phyloP scores from a whole-genome alignment of 31 red algal genomes.

The Odonthalia washingtoniensis region DNA sequence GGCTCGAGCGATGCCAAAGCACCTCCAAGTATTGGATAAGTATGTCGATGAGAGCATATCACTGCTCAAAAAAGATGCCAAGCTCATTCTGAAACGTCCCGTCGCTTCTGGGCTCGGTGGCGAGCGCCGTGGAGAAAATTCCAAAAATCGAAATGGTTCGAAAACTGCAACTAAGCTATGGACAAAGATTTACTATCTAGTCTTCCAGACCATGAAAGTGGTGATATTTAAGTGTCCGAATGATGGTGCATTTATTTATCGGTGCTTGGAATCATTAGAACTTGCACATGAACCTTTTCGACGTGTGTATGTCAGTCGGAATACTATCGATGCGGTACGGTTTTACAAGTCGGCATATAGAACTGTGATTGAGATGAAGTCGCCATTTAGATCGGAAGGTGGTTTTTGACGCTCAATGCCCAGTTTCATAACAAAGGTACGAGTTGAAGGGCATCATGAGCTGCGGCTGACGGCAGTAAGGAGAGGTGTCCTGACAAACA shows the following conservation, averaged over 20 bases:
- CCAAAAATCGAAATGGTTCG: too few relatives aligned
- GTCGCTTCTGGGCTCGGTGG: constrained; percentile 73
- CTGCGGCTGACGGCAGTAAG: constrained; percentile 58
- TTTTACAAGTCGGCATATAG: too few relatives aligned
- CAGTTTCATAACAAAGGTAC: constrained; percentile 86
- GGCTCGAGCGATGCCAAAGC: constrained; percentile 63
- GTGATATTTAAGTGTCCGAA: constrained; percentile 69
- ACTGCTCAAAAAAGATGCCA: constrained; percentile 65
- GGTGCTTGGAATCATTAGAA: constrained; percentile 85
- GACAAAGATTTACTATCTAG: constrained; percentile 68
- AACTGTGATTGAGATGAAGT: too few relatives aligned
- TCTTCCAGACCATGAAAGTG: constrained; percentile 52
- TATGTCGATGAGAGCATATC: background rate
- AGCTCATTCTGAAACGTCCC: constrained; percentile 59
- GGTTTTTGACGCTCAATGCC: constrained; percentile 80
- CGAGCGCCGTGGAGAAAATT: constrained; percentile 39
- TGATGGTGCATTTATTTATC: constrained; percentile 84
- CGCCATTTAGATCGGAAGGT: too few relatives aligned
- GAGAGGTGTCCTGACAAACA: constrained; percentile 42
- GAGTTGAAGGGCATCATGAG: constrained; percentile 88
- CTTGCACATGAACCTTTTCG: too few relatives aligned
- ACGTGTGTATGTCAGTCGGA: too few relatives aligned
- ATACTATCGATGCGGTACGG: too few relatives aligned
- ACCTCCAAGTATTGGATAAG: constrained; percentile 54
- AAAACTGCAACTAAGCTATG: constrained; percentile 71